Evolutionary conservation across 2,329 filamentous ascomycete genomes (phyloP), one percentile per base, ranked within the genome.

Genomic region (Didymella exigua): DNA sequence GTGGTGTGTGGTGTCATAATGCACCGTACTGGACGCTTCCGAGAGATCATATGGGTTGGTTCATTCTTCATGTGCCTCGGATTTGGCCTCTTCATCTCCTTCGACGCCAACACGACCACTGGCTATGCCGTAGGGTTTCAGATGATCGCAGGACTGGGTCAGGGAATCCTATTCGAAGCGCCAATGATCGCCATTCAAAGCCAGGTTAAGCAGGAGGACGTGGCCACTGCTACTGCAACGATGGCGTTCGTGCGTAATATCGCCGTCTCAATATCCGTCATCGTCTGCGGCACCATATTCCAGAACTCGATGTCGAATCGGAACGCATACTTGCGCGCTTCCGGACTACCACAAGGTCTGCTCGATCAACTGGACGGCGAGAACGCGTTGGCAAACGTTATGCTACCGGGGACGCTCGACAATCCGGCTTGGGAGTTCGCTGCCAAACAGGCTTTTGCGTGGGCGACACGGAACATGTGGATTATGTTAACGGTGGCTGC

Each of bases 301-400:
- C 79, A 82, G 49, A 82, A 82, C 60, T 79, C 82, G 42, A 89
- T 91, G 86, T 76, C 85, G 59, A 78, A 74, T 44, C 82, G 84
- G 58, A 77, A 78, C 10, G 67, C 73, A 60, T 66, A 11, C 75
- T 87, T 61, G 65, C 77, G 42, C 3, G 67, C 74, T 19, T 76
- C 81, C 3, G 75, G 78, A 1, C 76, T 90, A 0, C 81, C 82
- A 0, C 71, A 75, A 0, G 66, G 81, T 1, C 69, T 82, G 1
- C 79, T 84, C 0, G 60, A 70, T 5, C 66, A 77, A 44, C 76
- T 90, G 1, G 80, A 84, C 2, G 86, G 86, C 10, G 74, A 78
- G 57, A 80, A 81, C 52, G 84, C 88, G 23, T 81, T 84, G 19
- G 82, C 87, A 18, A 86, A 84, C 68, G 84, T 87, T 2, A 77